Evolutionary conservation across 164 flowering plant genomes (phyloP), one percentile per base, ranked within the genome.

Genomic region (Platanus orientalis): DNA sequence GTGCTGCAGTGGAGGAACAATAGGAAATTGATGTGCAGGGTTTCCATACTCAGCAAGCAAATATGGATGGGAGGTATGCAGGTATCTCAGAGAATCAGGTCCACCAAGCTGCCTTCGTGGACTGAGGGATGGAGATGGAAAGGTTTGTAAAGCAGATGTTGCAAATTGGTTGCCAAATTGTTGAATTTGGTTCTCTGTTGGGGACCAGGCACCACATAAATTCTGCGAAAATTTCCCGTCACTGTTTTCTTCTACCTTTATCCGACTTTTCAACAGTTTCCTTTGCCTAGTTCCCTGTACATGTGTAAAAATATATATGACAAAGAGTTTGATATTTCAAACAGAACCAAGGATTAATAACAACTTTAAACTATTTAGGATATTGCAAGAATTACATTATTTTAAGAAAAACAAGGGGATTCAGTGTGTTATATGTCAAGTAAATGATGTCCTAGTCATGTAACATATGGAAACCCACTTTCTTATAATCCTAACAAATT

Each of bases 121-220:
- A 78, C 66, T 51, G 45, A 71, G 54, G 39, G 64, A 76, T 25
- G 76, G 65, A 65, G 78, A 52, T 48, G 82, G 75, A 67, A 77
- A 68, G 58, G 81, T 57, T 29, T 69, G 84, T 20, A 65, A 11
- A 49, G 66, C 48, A 21, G 77, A 58, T 24, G 71, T 66, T 56
- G 79, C 62, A 62, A 74, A 62, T 42, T 72, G 81, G 70, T 65
- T 75, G 58, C 68, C 79, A 66, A 65, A 68, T 64, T 76, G 83
- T 55, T 69, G 75, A 24, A 69, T 44, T 62, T 72, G 72, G 44
- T 61, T 71, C 23, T 63, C 70, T 27, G 71, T 29, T 32, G 78
- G 69, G 54, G 82, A 54, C 85, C 78, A 78, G 21, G 70, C 65
- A 55, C 78, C 67, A 71, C 54, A 56, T 1, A 77, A 47, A 60